Percentiles rank a stretch among this genome's conserved stretches.
phyloP scores from a whole-genome alignment of 257 asterid genomes.

The Nicotiana benthamiana region DNA sequence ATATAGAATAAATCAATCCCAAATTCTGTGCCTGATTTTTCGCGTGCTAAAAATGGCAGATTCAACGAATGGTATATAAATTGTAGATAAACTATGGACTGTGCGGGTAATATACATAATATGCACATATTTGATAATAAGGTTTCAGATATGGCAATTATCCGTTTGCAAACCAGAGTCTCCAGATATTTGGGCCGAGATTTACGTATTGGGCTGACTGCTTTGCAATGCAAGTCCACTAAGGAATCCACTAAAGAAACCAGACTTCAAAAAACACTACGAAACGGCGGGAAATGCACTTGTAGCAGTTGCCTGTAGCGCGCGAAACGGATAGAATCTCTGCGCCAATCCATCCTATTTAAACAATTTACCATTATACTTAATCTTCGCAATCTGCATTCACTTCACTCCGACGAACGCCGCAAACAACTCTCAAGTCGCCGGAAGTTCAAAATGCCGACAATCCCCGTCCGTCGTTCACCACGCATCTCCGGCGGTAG shows the following conservation, averaged over 20 bases:
- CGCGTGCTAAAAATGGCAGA: too few species aligned
- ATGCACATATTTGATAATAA: too few species aligned
- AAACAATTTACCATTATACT: not conserved
- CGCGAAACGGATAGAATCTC: conserved; percentile 20
- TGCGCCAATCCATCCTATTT: not conserved
- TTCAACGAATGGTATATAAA: too few species aligned
- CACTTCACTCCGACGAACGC: not conserved
- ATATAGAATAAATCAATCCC: too few species aligned
- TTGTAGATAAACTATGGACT: too few species aligned
- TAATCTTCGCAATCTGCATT: not conserved
- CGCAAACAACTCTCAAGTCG: not conserved
- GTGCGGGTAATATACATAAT: too few species aligned
- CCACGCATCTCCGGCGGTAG: conserved; percentile 12
- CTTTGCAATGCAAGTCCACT: not conserved
- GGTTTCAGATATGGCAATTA: too few species aligned
- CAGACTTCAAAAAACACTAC: not conserved
- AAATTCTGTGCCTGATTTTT: too few species aligned
- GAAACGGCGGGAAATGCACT: conserved; percentile 27
- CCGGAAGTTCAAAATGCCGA: conserved; percentile 36
- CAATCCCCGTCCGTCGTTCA: conserved; percentile 34
- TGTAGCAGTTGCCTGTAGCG: conserved; percentile 14
- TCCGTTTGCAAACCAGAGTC: too few species aligned
- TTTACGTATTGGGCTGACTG: not conserved
- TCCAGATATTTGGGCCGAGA: not conserved
- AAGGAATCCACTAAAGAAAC: too few species aligned